Percentiles rank a stretch among this genome's conserved stretches.
phyloP scores from a whole-genome alignment of 169 alveolate genomes.

The Neospora caninum region DNA sequence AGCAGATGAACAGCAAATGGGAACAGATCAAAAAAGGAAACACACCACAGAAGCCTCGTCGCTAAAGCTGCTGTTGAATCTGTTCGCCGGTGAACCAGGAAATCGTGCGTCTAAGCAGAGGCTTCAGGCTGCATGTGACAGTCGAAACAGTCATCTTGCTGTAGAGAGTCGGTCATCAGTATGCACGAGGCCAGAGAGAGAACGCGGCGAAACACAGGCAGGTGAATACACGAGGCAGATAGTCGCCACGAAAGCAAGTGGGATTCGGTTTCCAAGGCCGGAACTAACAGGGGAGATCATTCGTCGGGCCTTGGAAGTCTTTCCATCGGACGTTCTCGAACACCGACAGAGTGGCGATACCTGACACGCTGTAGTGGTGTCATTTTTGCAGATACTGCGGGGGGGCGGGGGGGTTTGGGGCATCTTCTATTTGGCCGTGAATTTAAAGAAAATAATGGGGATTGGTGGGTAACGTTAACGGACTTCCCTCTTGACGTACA shows the following conservation, averaged over 20 bases:
- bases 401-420: no score
- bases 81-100: constrained; percentile 21
- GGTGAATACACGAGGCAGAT: background rate
- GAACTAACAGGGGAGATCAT: background rate
- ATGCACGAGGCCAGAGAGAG: no score
- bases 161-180: no score
- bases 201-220: no score
- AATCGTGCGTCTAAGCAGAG: background rate
- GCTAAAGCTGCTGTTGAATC: constrained; percentile 34
- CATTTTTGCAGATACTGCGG: no score
- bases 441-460: no score
- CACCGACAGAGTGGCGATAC: no score
- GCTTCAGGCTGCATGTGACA: background rate
- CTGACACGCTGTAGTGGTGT: no score
- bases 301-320: background rate
- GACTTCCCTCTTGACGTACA: no score
- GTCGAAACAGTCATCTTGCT: no score
- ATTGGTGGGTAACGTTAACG: no score
- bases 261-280: background rate
- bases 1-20: background rate
- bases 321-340: background rate
- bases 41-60: background rate
- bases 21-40: background rate
- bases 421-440: no score
- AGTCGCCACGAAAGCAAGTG: background rate